Conservation (phyloP, 768 basidiomycete species). For the Lactifluus volemus region DNA sequence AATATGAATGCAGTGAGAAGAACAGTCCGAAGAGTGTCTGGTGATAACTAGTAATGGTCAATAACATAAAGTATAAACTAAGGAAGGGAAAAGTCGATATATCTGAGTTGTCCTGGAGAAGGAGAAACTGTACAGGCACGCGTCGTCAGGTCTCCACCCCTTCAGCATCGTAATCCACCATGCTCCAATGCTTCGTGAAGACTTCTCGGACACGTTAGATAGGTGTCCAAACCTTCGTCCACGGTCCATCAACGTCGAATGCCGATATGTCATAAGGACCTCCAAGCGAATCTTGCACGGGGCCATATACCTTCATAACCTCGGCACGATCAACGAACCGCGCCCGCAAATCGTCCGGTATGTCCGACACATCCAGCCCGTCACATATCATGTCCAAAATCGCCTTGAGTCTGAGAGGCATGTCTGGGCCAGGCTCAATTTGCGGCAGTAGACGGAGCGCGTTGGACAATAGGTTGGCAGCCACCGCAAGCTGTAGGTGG, state of each 20-base stretch:
- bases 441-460: neutral
- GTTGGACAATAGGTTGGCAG: neutral
- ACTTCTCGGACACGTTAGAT: too few relatives aligned
- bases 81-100: too few relatives aligned
- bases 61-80: too few relatives aligned
- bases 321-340: neutral
- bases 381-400: neutral
- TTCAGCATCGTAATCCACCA: too few relatives aligned
- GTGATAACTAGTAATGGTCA: too few relatives aligned
- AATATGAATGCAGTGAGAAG: too few relatives aligned
- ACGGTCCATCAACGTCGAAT: neutral
- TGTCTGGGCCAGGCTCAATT: neutral
- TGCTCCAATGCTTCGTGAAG: too few relatives aligned
- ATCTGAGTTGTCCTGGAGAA: too few relatives aligned
- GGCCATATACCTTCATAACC: neutral
- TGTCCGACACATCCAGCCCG: neutral
- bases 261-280: neutral
- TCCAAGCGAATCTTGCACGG: neutral
- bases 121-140: too few relatives aligned
- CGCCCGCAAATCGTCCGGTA: neutral
- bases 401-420: neutral
- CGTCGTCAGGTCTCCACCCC: too few relatives aligned
- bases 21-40: too few relatives aligned
- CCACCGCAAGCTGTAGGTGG: neutral
- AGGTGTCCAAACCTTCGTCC: slow-evolving; percentile 2